These are phyloP conservation scores for Akanthomyces lecanii DNA, from an alignment of 2,329 filamentous ascomycete species.

Conservation along the genomic window DNA sequence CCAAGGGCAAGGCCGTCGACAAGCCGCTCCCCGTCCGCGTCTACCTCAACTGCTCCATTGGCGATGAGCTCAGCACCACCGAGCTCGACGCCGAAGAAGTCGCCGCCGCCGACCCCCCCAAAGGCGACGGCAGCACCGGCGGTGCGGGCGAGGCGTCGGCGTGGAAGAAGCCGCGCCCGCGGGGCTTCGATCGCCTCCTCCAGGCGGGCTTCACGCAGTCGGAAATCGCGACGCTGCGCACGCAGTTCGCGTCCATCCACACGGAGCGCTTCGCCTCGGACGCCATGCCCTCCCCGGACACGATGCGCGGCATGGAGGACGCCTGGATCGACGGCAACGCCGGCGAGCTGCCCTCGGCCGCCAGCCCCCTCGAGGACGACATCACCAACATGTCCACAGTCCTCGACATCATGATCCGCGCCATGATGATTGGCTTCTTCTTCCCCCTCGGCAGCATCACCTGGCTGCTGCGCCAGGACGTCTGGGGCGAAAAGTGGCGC, in stretches of 20 bases:
- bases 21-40: conserved; percentile 51
- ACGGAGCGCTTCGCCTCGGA: conserved; percentile 79
- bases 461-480: conserved; percentile 80
- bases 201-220: conserved; percentile 73
- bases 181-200: conserved; percentile 85
- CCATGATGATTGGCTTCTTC: conserved; percentile 88
- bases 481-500: conserved; percentile 80
- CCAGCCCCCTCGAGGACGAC: conserved; percentile 39
- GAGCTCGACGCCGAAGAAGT: conserved; percentile 68
- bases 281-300: conserved; percentile 75
- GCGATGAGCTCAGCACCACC: conserved; percentile 61
- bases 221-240: conserved; percentile 78
- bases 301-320: conserved; percentile 77
- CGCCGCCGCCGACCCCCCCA: conserved; percentile 35
- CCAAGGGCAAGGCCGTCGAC: conserved; percentile 60
- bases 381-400: conserved; percentile 49
- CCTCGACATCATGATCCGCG: conserved; percentile 81
- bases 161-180: conserved; percentile 36
- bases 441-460: conserved; percentile 84
- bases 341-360: conserved; percentile 35
- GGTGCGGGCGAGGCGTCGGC: conserved; percentile 14
- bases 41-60: conserved; percentile 92
- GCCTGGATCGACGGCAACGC: conserved; percentile 77
- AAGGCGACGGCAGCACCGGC: conserved; percentile 43
- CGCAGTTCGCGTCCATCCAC: conserved; percentile 86